Percentiles rank a stretch among this genome's conserved stretches.
Evolutionary conservation across 495 filamentous ascomycete genomes (phyloP).

Genomic region (Rusavskia elegans): DNA sequence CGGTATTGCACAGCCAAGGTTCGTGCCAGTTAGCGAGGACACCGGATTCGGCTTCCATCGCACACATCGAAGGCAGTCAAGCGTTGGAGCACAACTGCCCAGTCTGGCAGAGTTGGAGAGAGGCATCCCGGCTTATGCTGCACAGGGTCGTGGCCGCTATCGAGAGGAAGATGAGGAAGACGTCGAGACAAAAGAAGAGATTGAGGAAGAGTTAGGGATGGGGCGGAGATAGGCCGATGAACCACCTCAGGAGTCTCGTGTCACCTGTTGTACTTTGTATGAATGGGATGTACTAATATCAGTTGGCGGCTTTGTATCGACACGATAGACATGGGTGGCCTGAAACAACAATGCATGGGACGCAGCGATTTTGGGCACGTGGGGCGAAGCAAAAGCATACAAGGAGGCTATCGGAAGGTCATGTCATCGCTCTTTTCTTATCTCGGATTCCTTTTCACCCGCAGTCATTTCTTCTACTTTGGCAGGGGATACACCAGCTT

Average conservation of each 20-base stretch:
- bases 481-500: not conserved
- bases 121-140: constrained; percentile 5
- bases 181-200: not conserved
- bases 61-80: not conserved
- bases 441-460: not conserved
- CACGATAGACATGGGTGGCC: too few species aligned
- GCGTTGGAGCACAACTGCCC: constrained; percentile 3
- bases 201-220: not conserved
- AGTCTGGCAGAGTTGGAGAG: constrained; percentile 11
- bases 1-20: not conserved
- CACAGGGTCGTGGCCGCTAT: not conserved
- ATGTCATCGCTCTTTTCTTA: too few species aligned
- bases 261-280: too few species aligned
- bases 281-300: too few species aligned
- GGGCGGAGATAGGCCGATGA: too few species aligned
- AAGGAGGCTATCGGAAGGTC: too few species aligned
- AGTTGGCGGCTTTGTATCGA: too few species aligned
- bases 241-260: too few species aligned
- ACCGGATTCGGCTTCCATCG: not conserved
- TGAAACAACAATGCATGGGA: too few species aligned
- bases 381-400: too few species aligned
- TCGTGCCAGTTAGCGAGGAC: not conserved
- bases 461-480: not conserved
- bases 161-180: not conserved
- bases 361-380: too few species aligned